Evolutionary conservation across 2,329 filamentous ascomycete genomes (phyloP).

Genomic region (Colletotrichum plurivorum): DNA sequence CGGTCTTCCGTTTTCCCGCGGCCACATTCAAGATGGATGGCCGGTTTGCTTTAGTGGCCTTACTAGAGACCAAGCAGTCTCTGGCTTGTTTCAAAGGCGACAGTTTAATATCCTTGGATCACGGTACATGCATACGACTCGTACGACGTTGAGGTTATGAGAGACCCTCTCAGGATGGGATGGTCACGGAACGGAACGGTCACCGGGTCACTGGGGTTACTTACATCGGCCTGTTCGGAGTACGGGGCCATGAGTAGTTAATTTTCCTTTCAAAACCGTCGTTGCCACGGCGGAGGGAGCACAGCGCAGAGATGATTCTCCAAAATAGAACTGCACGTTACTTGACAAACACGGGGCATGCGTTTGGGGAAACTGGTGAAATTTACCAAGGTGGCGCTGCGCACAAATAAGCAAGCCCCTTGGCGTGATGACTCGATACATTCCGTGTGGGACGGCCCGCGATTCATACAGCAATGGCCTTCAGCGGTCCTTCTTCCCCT

Average conservation of each 20-base stretch:
- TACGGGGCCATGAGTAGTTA: background rate
- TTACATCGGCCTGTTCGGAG: background rate
- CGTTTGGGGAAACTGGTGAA: background rate
- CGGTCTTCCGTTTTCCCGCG: background rate
- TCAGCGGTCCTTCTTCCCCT: constrained; percentile 66
- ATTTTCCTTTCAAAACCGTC: background rate
- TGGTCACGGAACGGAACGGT: constrained; percentile 7
- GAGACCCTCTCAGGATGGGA: background rate
- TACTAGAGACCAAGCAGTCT: background rate
- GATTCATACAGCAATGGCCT: background rate
- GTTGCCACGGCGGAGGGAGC: background rate
- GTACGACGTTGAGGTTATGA: constrained; percentile 31
- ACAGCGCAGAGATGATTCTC: background rate
- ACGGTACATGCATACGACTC: constrained; percentile 42
- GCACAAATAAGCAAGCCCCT: background rate
- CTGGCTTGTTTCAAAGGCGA: constrained; percentile 1
- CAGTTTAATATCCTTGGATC: constrained; percentile 35
- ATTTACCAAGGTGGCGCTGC: background rate
- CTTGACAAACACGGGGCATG: background rate
- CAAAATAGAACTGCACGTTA: background rate
- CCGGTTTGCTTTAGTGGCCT: constrained; percentile 6
- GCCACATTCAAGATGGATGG: background rate
- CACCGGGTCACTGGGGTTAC: background rate
- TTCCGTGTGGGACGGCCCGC: background rate
- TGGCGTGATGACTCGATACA: background rate